phyloP scores from a whole-genome alignment of 129 eudicot genomes.

The Cynara cardunculus region DNA sequence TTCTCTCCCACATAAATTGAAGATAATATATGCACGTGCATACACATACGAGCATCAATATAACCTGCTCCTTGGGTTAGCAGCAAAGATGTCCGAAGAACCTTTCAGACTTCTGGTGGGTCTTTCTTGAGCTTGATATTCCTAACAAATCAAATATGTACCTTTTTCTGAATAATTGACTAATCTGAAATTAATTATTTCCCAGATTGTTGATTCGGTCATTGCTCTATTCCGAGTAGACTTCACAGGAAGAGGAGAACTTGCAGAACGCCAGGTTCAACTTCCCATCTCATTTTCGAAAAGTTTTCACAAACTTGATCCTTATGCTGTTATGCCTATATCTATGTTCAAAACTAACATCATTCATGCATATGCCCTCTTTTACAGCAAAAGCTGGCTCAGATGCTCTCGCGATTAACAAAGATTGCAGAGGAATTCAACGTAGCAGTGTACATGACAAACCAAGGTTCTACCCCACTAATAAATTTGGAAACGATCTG shows the following conservation, averaged over 20 bases:
- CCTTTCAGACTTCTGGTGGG: slow-evolving; percentile 91
- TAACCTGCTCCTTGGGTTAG: slow-evolving; percentile 96
- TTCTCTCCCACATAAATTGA: background rate
- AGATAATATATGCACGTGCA: slow-evolving; percentile 97
- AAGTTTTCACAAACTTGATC: background rate
- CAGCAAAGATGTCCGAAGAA: slow-evolving; percentile 96
- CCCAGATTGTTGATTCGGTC: slow-evolving; percentile 84
- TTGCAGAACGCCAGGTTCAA: slow-evolving; percentile 88
- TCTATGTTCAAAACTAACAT: slow-evolving; percentile 4
- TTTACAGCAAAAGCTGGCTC: slow-evolving; percentile 96
- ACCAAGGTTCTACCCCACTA: slow-evolving; percentile 59
- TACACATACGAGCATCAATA: slow-evolving; percentile 98
- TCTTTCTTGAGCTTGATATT: slow-evolving; percentile 7
- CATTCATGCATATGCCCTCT: background rate
- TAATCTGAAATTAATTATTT: background rate
- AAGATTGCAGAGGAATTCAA: slow-evolving; percentile 97
- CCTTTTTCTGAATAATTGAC: background rate
- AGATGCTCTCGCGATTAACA: slow-evolving; percentile 90
- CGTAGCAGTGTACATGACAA: slow-evolving; percentile 94
- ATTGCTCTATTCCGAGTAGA: slow-evolving; percentile 89
- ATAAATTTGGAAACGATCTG: background rate
- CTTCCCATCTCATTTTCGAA: background rate
- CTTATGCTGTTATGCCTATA: background rate
- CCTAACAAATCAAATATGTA: background rate
- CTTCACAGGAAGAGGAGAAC: slow-evolving; percentile 96